phyloP scores from a whole-genome alignment of 495 filamentous ascomycete genomes.

The Astrothelium subdiscretum region DNA sequence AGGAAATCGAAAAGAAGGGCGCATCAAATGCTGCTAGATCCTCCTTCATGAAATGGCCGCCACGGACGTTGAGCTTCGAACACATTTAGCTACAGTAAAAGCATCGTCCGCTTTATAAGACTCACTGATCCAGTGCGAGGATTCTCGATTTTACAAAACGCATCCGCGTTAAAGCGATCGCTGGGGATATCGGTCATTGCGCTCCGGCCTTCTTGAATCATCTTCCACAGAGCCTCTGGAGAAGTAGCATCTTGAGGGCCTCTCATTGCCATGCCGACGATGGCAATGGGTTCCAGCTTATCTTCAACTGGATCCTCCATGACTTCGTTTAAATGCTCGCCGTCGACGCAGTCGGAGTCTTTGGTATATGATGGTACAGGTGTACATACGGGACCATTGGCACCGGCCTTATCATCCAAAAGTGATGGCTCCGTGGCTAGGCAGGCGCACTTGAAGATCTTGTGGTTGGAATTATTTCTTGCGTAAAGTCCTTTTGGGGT shows the following conservation, averaged over 20 bases:
- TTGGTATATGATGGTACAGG: no score
- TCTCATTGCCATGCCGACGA: background rate
- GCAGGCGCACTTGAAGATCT: no score
- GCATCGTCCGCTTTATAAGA: no score
- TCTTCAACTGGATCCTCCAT: background rate
- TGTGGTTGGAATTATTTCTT: no score
- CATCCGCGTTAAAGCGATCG: conserved; percentile 19
- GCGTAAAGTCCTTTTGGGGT: no score
- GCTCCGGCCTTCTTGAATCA: background rate
- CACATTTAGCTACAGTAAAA: no score
- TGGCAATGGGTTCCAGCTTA: background rate
- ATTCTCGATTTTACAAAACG: conserved; percentile 17
- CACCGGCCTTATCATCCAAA: no score
- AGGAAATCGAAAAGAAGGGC: conserved; percentile 6
- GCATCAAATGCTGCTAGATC: conserved; percentile 7
- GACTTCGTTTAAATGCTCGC: background rate
- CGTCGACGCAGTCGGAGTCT: background rate
- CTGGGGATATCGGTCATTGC: background rate
- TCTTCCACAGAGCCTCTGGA: background rate
- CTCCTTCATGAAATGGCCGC: conserved; percentile 3
- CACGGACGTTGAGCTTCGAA: background rate
- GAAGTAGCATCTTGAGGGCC: background rate
- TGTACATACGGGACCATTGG: no score
- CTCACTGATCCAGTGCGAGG: conserved; percentile 2
- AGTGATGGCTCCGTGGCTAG: no score